Evolutionary conservation across 2,329 filamentous ascomycete genomes (phyloP).

Genomic region (Grosmannia penicillata): DNA sequence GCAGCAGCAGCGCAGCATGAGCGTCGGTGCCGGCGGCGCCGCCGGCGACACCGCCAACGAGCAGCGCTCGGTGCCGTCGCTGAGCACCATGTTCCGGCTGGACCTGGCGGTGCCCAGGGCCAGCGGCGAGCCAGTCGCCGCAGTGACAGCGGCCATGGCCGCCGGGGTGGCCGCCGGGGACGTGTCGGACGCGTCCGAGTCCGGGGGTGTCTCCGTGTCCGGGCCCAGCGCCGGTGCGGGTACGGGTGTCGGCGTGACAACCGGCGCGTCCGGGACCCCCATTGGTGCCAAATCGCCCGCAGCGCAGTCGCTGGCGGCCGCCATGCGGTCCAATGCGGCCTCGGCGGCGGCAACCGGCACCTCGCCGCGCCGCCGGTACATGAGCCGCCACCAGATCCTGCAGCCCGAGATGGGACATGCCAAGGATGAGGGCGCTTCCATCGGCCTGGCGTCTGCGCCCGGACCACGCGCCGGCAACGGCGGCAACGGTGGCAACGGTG

Average conservation of each 20-base stretch:
- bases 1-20: slow-evolving; percentile 53
- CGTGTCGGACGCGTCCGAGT: too few relatives aligned
- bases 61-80: slow-evolving; percentile 46
- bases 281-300: slow-evolving; percentile 15
- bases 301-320: slow-evolving; percentile 16
- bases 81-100: slow-evolving; percentile 45
- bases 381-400: slow-evolving; percentile 5
- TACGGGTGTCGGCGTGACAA: not conserved
- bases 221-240: not conserved
- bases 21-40: slow-evolving; percentile 47
- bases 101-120: slow-evolving; percentile 17
- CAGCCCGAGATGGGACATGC: not conserved
- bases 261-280: not conserved
- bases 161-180: too few relatives aligned
- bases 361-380: slow-evolving; percentile 9
- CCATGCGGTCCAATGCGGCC: not conserved
- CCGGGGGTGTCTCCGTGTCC: not conserved
- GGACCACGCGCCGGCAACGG: slow-evolving; percentile 5
- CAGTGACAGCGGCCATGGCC: not conserved
- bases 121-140: not conserved
- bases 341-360: not conserved
- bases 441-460: not conserved
- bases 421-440: not conserved
- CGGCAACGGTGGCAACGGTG: slow-evolving; percentile 25
- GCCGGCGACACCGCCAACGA: slow-evolving; percentile 38